Base-by-base conservation (phyloP, 2,329 filamentous ascomycete species). In the Fusarium phyllophilum region DNA sequence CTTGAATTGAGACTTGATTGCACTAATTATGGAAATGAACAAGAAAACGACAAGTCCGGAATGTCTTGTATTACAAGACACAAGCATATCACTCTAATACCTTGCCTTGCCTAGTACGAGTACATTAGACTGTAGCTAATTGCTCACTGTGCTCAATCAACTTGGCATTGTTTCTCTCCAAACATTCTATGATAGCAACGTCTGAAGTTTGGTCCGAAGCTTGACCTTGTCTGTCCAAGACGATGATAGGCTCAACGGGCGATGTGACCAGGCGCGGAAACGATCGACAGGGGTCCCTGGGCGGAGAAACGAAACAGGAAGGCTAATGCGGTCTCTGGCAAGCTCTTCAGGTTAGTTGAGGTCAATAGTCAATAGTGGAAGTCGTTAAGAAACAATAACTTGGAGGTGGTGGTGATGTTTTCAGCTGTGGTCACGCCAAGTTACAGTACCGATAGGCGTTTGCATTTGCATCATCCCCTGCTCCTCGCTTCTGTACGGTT, bases 221-320 rank as follows among this genome's bases (percentile, higher is more conserved):
- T 69, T 56, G 52, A 62, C 69, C 68, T 46, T 64, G 39, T 58
- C 55, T 49, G 58, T 64, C 46, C 57, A 60, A 58, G 33, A 54
- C 41, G 42, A 72, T 49, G 62, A 61, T 73, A 62, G 66, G 55
- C 48, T 54, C 36, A 42, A 67, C 46, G 48, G 65, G 55, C 70
- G 49, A 54, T 63, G 58, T 68, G 68, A 56, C 72, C 68, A 72
- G 46, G 31, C 62, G 26, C 68, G 74, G 72, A 66, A 71, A 67
- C 64, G 70, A 76, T 76, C 66, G 64, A 61, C 75, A 65, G 66
- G 74, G 75, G 64, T 67, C 60, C 72, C 70, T 62, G 70, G n/a
- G 22, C 24, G 31, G 26, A 62, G 72, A 78, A 77, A 77, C 75
- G 48, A 75, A 78, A 75, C 74, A 70, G 73, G 73, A 70, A 76